A percentile compares a stretch with the other conserved stretches of the same genome.
phyloP scores from a whole-genome alignment of 345 rosid genomes.

The Erodium maritimum region DNA sequence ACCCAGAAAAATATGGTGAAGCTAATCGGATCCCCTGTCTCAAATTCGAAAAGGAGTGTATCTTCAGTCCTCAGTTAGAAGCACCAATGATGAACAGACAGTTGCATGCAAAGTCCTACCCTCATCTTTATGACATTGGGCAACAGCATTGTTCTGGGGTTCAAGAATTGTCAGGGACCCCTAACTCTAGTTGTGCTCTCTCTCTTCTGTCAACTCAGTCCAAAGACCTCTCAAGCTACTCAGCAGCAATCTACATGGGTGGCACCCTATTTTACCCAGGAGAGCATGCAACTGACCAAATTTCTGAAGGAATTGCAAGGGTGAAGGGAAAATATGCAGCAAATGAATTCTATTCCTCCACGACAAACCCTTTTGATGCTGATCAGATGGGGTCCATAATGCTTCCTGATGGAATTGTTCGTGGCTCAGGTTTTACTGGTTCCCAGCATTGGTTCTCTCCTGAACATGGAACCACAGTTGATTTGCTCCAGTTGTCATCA shows the following conservation, averaged over 20 bases:
- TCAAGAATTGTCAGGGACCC: conserved; percentile 30
- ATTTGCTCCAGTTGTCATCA: conserved; percentile 45
- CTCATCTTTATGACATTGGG: too few species aligned
- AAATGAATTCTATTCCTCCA: conserved; percentile 9
- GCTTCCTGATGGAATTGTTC: conserved; percentile 19
- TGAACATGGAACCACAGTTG: conserved; percentile 24
- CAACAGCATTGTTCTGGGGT: not conserved
- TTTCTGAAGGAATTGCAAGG: conserved; percentile 18
- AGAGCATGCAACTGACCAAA: conserved; percentile 8
- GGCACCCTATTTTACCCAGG: conserved; percentile 27
- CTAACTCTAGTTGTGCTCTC: conserved; percentile 64
- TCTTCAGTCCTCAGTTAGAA: too few species aligned
- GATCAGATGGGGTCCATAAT: too few species aligned
- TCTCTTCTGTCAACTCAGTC: conserved; percentile 81
- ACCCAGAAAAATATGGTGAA: too few species aligned
- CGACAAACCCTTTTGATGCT: conserved; percentile 9
- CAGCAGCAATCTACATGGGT: too few species aligned
- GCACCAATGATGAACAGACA: too few species aligned
- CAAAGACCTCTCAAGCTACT: conserved; percentile 21
- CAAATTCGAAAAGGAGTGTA: too few species aligned
- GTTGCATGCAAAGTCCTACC: too few species aligned
- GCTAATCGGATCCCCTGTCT: too few species aligned
- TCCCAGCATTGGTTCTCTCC: conserved; percentile 16
- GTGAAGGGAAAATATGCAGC: conserved; percentile 6
- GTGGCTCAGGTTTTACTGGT: conserved; percentile 12